Base-by-base conservation (phyloP, 2,329 filamentous ascomycete genomes). In the Curvularia sp. region DNA sequence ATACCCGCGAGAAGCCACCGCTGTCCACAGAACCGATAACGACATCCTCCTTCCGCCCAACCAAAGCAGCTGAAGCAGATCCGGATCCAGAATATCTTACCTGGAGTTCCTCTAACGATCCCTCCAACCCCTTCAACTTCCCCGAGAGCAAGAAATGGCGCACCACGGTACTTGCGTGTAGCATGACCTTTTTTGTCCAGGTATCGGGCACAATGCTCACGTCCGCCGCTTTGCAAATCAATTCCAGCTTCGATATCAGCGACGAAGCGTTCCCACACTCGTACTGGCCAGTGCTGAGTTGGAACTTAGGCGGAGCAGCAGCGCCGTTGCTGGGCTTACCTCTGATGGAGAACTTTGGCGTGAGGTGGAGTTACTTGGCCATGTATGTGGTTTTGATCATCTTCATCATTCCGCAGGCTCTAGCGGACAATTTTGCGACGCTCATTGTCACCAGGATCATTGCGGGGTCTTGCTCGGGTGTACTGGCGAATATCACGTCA, bases 401-500 rank as follows among this genome's bases (percentile, higher is more conserved):
- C 7, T 80, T 78, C 19, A 67, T 80, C 4, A 74, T 82, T 38
- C 75, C 76, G 3, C 80, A 78, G 19, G 79, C 77, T 0, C 71
- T 81, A 32, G 79, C 80, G 2, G 69, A 75, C 4, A 81, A 81
- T 51, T 81, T 79, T 51, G 79, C 80, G 0, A 81, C 80, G 0
- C 59, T 82, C 3, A 74, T 81, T 2, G 71, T 80, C 0, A 79
- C 78, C 2, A 73, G 80, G 0, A 78, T 81, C 51, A 78, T 82
- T 34, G 78, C 78, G 3, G 80, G 80, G 1, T 77, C 79, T 1
- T 78, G 75, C 23, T 79, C 78, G 1, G 79, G 77, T 0, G 76
- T 80, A 1, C 73, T 79, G 1, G 79, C 79, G 36, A 81, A 81
- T 38, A 74, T 74, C 46, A 74, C 71, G 0, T 69, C 70, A 30